These are phyloP conservation scores for Globisporangium spiculum DNA, from an alignment of 352 stramenopile species.

Conservation along the genomic window DNA sequence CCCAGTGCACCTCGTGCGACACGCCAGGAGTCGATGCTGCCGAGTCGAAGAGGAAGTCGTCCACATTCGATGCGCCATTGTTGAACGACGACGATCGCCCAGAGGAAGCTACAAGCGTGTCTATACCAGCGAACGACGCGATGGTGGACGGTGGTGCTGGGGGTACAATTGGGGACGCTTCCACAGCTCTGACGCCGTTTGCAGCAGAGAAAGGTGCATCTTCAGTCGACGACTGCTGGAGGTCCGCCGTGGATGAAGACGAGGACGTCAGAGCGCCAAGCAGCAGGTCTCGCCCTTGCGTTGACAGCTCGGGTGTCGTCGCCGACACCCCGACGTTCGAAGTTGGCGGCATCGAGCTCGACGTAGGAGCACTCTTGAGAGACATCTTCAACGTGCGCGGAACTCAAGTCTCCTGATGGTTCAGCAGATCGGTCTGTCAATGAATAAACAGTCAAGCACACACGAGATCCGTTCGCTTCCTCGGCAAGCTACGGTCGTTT, in stretches of 20 bases:
- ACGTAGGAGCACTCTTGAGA: background rate
- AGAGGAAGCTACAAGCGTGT: slow-evolving; percentile 11
- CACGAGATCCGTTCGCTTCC: slow-evolving; percentile 17
- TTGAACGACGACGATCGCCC: slow-evolving; percentile 20
- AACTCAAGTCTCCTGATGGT: background rate
- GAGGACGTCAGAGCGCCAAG: slow-evolving; percentile 28
- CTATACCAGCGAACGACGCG: slow-evolving; percentile 8
- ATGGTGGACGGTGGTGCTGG: slow-evolving; percentile 8
- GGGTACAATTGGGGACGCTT: slow-evolving; percentile 2
- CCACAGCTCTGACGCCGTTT: background rate
- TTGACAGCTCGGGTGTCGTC: slow-evolving; percentile 26
- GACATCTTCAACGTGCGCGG: slow-evolving; percentile 8
- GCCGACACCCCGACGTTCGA: slow-evolving; percentile 7
- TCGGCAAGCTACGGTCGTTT: slow-evolving; percentile 12
- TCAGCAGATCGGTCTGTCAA: background rate
- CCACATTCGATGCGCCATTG: slow-evolving; percentile 4
- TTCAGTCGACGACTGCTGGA: background rate
- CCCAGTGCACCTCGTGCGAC: slow-evolving; percentile 81
- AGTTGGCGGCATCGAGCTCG: slow-evolving; percentile 5
- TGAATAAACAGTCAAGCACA: background rate
- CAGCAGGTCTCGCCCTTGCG: slow-evolving; percentile 44
- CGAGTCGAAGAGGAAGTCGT: slow-evolving; percentile 33
- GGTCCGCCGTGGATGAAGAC: slow-evolving; percentile 4
- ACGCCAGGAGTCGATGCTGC: slow-evolving; percentile 35
- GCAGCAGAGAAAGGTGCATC: background rate